Base-by-base conservation (phyloP, 2,329 filamentous ascomycete genomes). In the Thermothelomyces thermophilus region DNA sequence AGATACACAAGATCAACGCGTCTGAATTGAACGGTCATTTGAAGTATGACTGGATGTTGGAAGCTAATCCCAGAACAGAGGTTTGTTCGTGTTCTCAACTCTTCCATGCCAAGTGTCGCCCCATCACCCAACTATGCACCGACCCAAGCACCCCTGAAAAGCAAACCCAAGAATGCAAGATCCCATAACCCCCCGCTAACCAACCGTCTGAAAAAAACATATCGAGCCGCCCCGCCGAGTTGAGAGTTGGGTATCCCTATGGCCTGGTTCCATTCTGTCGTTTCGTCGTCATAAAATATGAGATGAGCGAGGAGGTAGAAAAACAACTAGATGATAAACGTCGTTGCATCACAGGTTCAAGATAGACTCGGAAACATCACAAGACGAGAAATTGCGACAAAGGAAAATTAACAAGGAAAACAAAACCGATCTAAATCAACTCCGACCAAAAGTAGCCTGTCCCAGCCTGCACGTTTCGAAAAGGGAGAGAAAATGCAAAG, bases 301-400 rank as follows among this genome's bases (percentile, higher is more conserved):
- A 37, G 30, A 54, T 9, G 33, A 34, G 41, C 49, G 44, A 48
- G 36, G 33, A 44, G 45, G n/a, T n/a, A n/a, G n/a, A n/a, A n/a
- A n/a, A n/a, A n/a, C n/a, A n/a, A n/a, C n/a, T n/a, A 41, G 35
- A 51, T 28, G 34, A n/a, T 26, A 50, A 44, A 41, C 40, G 34
- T 51, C 48, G 55, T 50, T 52, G 53, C 50, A 34, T 52, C 41
- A 31, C 54, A 48, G 52, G 49, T 42, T 36, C 42, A 10, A 35
- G 20, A 41, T 39, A 26, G n/a, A 14, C 33, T 17, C n/a, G n/a
- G n/a, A 41, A 14, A n/a, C n/a, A n/a, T n/a, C 14, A 10, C n/a
- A 35, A 16, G 31, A 42, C 31, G 3, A 45, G 37, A 5, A 39
- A n/a, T n/a, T n/a, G 24, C 11, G 30, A 19, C 33, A 5, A 6